Evolutionary conservation across 108 stramenopile species (phyloP).

Genomic region (Cyclostephanos tholiformis): DNA sequence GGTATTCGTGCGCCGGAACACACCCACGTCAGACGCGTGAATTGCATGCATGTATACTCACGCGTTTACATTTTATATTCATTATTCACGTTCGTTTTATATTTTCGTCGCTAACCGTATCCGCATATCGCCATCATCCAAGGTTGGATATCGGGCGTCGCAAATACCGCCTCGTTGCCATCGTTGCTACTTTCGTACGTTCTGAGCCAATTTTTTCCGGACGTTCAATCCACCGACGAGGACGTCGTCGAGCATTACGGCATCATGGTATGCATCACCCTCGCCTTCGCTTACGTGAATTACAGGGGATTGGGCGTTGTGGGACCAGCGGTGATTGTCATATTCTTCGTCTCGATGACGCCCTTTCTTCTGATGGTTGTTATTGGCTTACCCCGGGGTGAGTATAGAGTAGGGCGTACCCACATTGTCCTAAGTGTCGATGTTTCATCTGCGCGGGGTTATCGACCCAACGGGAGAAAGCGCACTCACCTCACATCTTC

Average conservation of each 20-base stretch:
- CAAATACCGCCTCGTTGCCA: slow-evolving; percentile 91
- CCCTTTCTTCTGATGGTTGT: slow-evolving; percentile 66
- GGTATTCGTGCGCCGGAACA: no score
- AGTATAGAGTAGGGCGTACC: no score
- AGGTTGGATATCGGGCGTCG: slow-evolving; percentile 90
- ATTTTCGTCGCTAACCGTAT: slow-evolving; percentile 30
- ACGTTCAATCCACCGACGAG: slow-evolving; percentile 23
- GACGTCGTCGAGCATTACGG: slow-evolving; percentile 29
- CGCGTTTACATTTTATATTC: not conserved
- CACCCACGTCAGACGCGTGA: no score
- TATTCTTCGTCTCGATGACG: slow-evolving; percentile 58
- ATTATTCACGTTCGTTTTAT: slow-evolving; percentile 33
- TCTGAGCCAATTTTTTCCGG: slow-evolving; percentile 49
- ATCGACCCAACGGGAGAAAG: no score
- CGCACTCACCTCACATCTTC: no score
- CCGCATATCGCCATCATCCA: slow-evolving; percentile 36
- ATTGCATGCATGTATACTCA: no score
- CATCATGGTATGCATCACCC: slow-evolving; percentile 14
- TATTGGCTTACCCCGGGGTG: slow-evolving; percentile 49
- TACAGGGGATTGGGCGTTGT: slow-evolving; percentile 68
- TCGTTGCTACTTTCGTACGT: slow-evolving; percentile 86
- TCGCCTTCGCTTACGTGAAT: slow-evolving; percentile 41
- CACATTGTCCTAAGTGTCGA: no score
- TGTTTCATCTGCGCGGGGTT: no score
- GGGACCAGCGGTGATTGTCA: slow-evolving; percentile 44